A percentile compares a stretch with the other conserved stretches of the same genome.
Conservation (phyloP, 106 monocot genomes). For the Dioscorea alata region DNA sequence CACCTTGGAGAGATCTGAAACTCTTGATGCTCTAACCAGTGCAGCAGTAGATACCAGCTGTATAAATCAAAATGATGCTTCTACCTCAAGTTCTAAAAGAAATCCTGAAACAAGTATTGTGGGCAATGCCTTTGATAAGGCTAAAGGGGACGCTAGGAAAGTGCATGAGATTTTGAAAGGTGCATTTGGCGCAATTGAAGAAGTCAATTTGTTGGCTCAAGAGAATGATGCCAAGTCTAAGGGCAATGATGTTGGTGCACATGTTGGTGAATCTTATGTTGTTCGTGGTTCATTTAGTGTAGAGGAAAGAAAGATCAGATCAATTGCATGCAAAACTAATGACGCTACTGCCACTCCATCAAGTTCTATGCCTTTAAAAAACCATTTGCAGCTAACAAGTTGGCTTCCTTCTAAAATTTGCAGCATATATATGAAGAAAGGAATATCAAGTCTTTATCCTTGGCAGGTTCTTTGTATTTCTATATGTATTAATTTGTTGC, state of each 20-base stretch:
- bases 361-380: slow-evolving; percentile 45
- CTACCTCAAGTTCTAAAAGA: slow-evolving; percentile 3
- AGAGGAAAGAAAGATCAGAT: not conserved
- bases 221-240: not conserved
- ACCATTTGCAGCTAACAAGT: slow-evolving; percentile 47
- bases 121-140: not conserved
- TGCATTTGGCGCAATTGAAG: slow-evolving; percentile 1
- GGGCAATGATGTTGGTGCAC: too few relatives aligned
- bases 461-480: slow-evolving; percentile 73
- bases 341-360: slow-evolving; percentile 50
- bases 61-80: not conserved
- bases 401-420: slow-evolving; percentile 94
- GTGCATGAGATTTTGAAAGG: slow-evolving; percentile 1
- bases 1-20: slow-evolving; percentile 2
- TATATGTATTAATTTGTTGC: not conserved
- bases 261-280: too few relatives aligned
- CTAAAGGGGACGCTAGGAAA: slow-evolving; percentile 3
- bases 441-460: slow-evolving; percentile 84
- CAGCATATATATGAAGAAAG: slow-evolving; percentile 67
- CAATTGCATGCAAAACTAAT: slow-evolving; percentile 3
- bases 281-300: not conserved
- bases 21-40: not conserved
- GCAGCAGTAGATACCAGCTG: not conserved
- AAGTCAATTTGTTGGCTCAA: not conserved
- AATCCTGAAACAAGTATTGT: slow-evolving; percentile 2